Conservation (phyloP, 805 yeast genomes). For the Metschnikowia anglica region DNA sequence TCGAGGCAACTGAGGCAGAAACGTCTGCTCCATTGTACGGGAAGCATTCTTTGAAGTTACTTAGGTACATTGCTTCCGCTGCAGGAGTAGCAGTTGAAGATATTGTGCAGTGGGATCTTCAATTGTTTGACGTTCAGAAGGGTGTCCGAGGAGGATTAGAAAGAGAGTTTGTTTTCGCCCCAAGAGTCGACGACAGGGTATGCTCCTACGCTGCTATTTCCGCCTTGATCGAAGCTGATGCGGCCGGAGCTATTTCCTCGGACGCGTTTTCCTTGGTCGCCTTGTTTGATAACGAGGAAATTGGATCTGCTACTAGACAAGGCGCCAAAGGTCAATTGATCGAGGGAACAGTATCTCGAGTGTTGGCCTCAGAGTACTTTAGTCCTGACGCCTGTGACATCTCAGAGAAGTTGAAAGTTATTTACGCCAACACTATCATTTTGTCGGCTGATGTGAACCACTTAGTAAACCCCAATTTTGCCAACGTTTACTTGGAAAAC, state of each 20-base stretch:
- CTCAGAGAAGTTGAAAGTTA: slow-evolving; percentile 34
- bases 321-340: slow-evolving; percentile 80
- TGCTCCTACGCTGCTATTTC: slow-evolving; percentile 72
- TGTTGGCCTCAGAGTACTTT: slow-evolving; percentile 33
- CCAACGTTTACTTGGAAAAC: slow-evolving; percentile 64
- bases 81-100: slow-evolving; percentile 60
- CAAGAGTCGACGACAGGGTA: slow-evolving; percentile 82
- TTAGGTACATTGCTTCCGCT: slow-evolving; percentile 66
- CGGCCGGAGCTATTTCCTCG: slow-evolving; percentile 22
- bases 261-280: slow-evolving; percentile 58
- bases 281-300: slow-evolving; percentile 77
- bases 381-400: slow-evolving; percentile 20
- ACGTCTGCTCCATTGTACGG: slow-evolving; percentile 63
- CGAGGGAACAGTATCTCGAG: slow-evolving; percentile 63
- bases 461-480: slow-evolving; percentile 76
- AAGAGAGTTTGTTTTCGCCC: slow-evolving; percentile 74
- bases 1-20: slow-evolving; percentile 56
- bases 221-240: slow-evolving; percentile 49
- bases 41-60: slow-evolving; percentile 63
- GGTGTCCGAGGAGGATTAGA: slow-evolving; percentile 77
- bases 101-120: slow-evolving; percentile 69
- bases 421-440: slow-evolving; percentile 74
- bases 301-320: slow-evolving; percentile 76
- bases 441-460: slow-evolving; percentile 85
- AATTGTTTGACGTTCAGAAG: slow-evolving; percentile 77